phyloP scores from a whole-genome alignment of 805 yeast species.

The Candida fluviatilis region DNA sequence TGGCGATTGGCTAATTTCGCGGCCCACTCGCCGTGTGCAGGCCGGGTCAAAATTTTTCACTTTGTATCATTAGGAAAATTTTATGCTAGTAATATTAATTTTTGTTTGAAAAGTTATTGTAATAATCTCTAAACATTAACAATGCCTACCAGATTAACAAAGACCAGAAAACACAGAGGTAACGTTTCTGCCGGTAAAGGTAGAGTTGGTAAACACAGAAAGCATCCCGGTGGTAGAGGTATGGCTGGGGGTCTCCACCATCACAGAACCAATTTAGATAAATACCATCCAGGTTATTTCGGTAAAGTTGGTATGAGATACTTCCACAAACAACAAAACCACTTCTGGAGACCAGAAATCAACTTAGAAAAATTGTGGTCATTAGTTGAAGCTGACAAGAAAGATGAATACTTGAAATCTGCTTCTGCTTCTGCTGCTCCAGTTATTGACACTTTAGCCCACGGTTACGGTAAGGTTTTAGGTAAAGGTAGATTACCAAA shows the following conservation, averaged over 20 bases:
- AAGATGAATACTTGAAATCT: constrained; percentile 86
- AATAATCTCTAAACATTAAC: constrained; percentile 16
- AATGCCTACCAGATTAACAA: constrained; percentile 99
- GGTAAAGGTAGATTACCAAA: constrained; percentile 98
- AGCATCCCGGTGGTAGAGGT: constrained; percentile 99
- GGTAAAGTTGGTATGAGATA: constrained; percentile 99
- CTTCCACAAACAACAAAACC: constrained; percentile 94
- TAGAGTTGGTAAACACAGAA: constrained; percentile 99
- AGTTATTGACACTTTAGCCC: constrained; percentile 98
- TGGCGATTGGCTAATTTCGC: background rate
- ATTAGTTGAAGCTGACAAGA: constrained; percentile 87
- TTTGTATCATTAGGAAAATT: background rate
- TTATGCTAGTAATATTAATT: background rate
- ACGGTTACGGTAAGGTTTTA: constrained; percentile 99
- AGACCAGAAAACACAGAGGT: constrained; percentile 99
- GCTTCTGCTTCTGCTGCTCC: constrained; percentile 91
- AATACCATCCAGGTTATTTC: constrained; percentile 99
- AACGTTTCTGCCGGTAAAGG: constrained; percentile 99
- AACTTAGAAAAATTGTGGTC: constrained; percentile 99
- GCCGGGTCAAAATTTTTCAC: background rate
- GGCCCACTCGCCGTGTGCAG: too few relatives aligned
- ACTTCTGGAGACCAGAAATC: constrained; percentile 96
- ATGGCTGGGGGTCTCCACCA: constrained; percentile 99
- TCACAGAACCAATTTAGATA: constrained; percentile 99
- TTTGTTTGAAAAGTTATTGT: constrained; percentile 1